Conservation (phyloP, 306 rosid genomes). For the Quercus cerris region DNA sequence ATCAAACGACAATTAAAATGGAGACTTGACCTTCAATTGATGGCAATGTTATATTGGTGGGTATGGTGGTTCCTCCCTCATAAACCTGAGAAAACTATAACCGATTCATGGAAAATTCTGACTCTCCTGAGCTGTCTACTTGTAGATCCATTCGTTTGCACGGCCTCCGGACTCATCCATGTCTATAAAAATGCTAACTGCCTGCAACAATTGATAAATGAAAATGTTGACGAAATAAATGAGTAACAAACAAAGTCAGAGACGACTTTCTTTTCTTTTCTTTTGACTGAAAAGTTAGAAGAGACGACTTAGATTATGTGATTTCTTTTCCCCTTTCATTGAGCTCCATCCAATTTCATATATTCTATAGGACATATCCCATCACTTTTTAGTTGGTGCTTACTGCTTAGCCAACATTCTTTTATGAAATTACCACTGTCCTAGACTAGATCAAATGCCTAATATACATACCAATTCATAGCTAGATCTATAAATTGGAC, state of each 20-base stretch:
- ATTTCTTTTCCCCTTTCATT: background rate
- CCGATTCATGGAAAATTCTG: constrained; percentile 5
- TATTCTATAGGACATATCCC: background rate
- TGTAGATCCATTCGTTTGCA: constrained; percentile 89
- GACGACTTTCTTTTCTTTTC: no score
- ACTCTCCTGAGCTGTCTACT: constrained; percentile 40
- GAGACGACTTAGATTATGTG: no score
- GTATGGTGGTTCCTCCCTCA: constrained; percentile 4
- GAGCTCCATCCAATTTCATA: background rate
- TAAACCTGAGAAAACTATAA: background rate
- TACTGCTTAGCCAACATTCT: background rate
- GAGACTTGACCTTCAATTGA: background rate
- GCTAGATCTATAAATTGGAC: background rate
- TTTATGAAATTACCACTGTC: background rate
- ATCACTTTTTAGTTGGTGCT: background rate
- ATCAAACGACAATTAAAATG: constrained; percentile 6
- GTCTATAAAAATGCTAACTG: constrained; percentile 94
- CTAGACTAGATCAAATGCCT: background rate
- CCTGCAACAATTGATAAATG: constrained; percentile 44
- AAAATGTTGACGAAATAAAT: background rate
- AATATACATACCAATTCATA: background rate
- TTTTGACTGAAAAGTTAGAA: no score
- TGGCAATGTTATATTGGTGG: constrained; percentile 19
- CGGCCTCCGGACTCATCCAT: constrained; percentile 95
- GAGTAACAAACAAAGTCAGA: background rate